These are phyloP conservation scores for Aschersonia sp. DNA, from an alignment of 2,329 filamentous ascomycete genomes.

Conservation along the genomic window DNA sequence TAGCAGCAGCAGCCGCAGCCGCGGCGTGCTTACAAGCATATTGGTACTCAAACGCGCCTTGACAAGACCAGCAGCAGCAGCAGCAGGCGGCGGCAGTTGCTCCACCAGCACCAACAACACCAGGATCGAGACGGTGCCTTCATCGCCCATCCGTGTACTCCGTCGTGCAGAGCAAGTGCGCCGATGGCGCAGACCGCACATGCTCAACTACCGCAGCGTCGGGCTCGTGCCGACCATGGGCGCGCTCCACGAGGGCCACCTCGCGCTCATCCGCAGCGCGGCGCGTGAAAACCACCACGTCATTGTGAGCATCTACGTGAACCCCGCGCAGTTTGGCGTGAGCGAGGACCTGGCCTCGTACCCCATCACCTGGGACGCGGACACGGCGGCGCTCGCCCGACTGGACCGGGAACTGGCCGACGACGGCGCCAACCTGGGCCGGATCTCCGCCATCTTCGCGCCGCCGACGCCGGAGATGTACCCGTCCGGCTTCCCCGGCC, in stretches of 20 bases:
- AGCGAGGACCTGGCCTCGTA: conserved; percentile 81
- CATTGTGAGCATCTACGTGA: conserved; percentile 86
- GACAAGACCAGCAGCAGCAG: neutral
- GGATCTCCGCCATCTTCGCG: conserved; percentile 72
- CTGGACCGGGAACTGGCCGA: conserved; percentile 62
- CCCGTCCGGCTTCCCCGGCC: conserved; percentile 61
- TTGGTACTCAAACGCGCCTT: no score
- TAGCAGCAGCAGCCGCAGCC: no score
- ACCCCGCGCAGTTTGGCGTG: conserved; percentile 88
- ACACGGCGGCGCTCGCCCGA: conserved; percentile 49
- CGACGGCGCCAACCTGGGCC: conserved; percentile 43
- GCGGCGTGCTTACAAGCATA: no score
- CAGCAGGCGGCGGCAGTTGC: neutral
- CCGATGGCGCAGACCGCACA: conserved; percentile 50
- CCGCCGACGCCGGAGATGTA: conserved; percentile 79
- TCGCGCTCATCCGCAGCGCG: conserved; percentile 72
- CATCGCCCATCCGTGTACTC: conserved; percentile 53
- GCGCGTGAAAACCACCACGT: conserved; percentile 75
- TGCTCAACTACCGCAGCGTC: conserved; percentile 54
- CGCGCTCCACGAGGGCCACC: conserved; percentile 82
- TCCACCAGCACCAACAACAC: neutral
- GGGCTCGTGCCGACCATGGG: conserved; percentile 96
- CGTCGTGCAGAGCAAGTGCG: conserved; percentile 61
- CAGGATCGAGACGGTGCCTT: conserved; percentile 32
- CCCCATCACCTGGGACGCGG: conserved; percentile 74